Evolutionary conservation across 1,139 yeast species (phyloP), one percentile per base, ranked within the genome.

Genomic region (Candida tetrigidarum): DNA sequence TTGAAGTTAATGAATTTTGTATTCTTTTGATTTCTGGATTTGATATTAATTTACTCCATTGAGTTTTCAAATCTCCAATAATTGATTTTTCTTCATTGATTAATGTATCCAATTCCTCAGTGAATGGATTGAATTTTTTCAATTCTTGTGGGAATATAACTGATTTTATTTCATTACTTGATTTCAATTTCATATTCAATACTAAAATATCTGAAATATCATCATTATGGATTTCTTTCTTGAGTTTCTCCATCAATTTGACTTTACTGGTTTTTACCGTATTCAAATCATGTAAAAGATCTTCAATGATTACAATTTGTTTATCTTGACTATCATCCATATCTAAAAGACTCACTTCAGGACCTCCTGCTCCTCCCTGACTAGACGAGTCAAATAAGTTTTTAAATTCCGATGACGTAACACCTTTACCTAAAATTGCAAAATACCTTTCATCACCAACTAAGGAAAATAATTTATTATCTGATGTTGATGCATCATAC

Each of bases 141-240:
- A 93, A 68, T 61, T 91, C 97, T 45, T 80, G 78, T 12, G 83
- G 80, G 61, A 92, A 92, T 16, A 89, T 74, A 29, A 71, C 67
- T 23, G 72, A 68, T 53, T 76, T 76, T 45, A 85, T 76, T 51
- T 86, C 93, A 36, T 75, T 71, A 16, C 81, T 82, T 3, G 78
- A 59, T 47, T 76, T 76, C 27, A 77, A 71, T 43, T 80, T 79
- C 53, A 83, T 81, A 61, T 88, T 86, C 53, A 86, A 68, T 4
- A 93, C 79, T 30, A 93, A 72, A 20, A 86, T 74, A 46, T 87
- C 84, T 0, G 96, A 86, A 42, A 92, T 90, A 60, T 93, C 97
- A 63, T 93, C 99, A 16, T 78, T 74, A 56, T 86, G 96, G 34
- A 89, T 84, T 44, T 79, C 80, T 6, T 71, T 76, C 59, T 90